Evolutionary conservation across 2,329 filamentous ascomycete species (phyloP).

Genomic region (Penicillium sp.): DNA sequence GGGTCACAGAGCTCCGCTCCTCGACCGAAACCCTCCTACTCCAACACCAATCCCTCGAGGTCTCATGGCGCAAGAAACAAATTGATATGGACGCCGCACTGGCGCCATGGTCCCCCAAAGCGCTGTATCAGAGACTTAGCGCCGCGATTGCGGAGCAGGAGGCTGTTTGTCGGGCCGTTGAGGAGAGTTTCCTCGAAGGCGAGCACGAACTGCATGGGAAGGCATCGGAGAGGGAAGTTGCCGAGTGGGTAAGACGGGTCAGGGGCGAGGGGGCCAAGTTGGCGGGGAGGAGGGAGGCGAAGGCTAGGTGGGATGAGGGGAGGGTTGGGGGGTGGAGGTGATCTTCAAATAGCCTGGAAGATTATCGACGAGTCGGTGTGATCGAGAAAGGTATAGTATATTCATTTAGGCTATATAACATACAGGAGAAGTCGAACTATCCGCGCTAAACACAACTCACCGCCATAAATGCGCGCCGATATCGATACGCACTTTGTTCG

Average conservation of each 20-base stretch:
- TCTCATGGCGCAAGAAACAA: slow-evolving; percentile 90
- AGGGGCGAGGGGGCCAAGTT: slow-evolving; percentile 78
- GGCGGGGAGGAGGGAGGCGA: slow-evolving; percentile 82
- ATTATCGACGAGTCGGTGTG: not conserved
- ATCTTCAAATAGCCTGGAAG: slow-evolving; percentile 30
- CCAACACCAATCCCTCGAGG: slow-evolving; percentile 81
- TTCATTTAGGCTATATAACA: not conserved
- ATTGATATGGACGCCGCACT: slow-evolving; percentile 85
- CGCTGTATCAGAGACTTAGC: slow-evolving; percentile 80
- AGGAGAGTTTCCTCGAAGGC: slow-evolving; percentile 88
- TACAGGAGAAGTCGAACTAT: not conserved
- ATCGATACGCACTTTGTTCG: not conserved
- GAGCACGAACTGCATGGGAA: slow-evolving; percentile 47
- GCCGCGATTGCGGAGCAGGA: slow-evolving; percentile 84
- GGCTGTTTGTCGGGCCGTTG: slow-evolving; percentile 76
- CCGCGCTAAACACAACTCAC: not conserved
- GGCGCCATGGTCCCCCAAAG: slow-evolving; percentile 81
- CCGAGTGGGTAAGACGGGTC: slow-evolving; percentile 82
- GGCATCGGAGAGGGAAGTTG: slow-evolving; percentile 79
- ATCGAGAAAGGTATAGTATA: slow-evolving; percentile 2
- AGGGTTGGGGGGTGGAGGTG: slow-evolving; percentile 92
- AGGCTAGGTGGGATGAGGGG: slow-evolving; percentile 94
- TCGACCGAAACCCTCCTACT: slow-evolving; percentile 81
- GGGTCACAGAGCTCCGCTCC: slow-evolving; percentile 61
- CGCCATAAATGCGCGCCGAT: not conserved